Base-by-base conservation (phyloP, 1,284 basidiomycete species). In the Leccinum griseonigrum region DNA sequence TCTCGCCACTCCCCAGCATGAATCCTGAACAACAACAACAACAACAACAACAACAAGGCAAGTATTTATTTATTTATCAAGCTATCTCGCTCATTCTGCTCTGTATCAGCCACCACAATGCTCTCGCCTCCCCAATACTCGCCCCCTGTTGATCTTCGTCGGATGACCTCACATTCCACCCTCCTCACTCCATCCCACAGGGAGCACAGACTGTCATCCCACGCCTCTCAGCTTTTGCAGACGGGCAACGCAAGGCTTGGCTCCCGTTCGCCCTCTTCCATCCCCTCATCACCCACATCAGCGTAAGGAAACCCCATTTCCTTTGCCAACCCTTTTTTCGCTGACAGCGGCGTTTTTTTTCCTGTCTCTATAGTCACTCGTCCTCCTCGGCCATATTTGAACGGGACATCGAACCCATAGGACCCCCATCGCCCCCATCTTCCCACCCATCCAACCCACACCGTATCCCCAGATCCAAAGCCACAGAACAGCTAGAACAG, bases 301-400 rank as follows among this genome's bases (percentile, higher is more conserved):
- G 84, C 90, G 84, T 89, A 80, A 7, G 70, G 1, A 28, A 1
- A 28, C 59, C 43, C 65, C 69, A 64, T 68, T 34, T 40, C n/a
- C 56, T 51, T 67, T 56, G 54, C 51, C 53, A 32, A 64, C 18
- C 54, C 32, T 57, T 58, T 57, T 58, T 58, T 46, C 11, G 31
- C 58, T 72, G 6, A 73, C 51, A 13, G 8, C n/a, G 16, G 18
- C 60, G 9, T 36, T 2, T 34, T 32, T 56, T 55, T 43, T n/a
- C 13, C 22, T 1, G 4, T 28, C 56, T 40, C 4, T 63, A 16
- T 71, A 90, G 88, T 8, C 88, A 88, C 68, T 90, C 88, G 0
- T 89, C 87, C 0, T 90, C 88, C 0, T 90, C 88, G 1, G 90
- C 90, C 54, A 92, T 92, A 60, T 92, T 92, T 62, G 90, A 92